Evolutionary conservation across 2,329 filamentous ascomycete genomes (phyloP).

Genomic region (Alternaria dauci): DNA sequence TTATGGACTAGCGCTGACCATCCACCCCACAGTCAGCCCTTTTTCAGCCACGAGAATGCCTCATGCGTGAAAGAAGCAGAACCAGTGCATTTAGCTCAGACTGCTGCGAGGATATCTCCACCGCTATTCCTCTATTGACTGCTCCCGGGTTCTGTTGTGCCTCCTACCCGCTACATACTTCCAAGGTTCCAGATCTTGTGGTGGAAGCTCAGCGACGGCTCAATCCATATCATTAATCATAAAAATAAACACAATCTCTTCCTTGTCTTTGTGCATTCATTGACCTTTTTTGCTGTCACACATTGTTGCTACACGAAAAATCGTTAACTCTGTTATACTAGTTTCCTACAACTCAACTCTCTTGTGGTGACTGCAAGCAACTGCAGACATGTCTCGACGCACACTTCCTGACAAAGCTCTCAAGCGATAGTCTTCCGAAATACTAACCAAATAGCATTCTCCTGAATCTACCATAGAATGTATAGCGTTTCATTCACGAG

Average conservation of each 20-base stretch:
- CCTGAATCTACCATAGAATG: background rate
- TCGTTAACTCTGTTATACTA: background rate
- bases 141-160: background rate
- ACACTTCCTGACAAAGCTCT: background rate
- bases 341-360: background rate
- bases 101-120: background rate
- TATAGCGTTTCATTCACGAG: background rate
- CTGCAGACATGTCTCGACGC: background rate
- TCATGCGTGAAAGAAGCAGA: background rate
- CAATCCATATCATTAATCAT: background rate
- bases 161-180: background rate
- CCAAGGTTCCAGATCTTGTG: background rate
- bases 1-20: conserved; percentile 4
- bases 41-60: background rate
- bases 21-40: background rate
- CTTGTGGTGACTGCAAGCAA: background rate
- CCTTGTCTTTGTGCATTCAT: background rate
- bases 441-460: background rate
- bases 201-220: background rate
- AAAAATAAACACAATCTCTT: background rate
- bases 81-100: background rate
- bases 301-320: background rate
- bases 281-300: background rate
- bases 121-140: background rate
- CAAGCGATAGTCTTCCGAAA: background rate